These are phyloP conservation scores for Leptographium flavum DNA, from an alignment of 2,329 filamentous ascomycete species.

Conservation along the genomic window DNA sequence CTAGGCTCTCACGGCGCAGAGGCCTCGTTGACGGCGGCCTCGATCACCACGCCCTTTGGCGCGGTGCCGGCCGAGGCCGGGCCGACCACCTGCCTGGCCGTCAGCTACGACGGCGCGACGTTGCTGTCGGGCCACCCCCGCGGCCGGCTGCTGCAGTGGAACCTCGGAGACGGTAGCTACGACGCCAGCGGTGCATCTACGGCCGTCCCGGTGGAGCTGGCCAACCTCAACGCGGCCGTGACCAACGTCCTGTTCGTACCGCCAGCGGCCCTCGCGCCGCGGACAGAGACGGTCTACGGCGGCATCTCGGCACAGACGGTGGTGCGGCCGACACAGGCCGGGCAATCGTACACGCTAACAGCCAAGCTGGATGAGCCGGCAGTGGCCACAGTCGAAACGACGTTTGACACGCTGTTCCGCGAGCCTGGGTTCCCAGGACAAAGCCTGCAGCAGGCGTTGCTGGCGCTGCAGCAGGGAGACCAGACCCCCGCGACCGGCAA, in stretches of 20 bases:
- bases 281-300: conserved; percentile 9
- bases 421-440: conserved; percentile 31
- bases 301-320: conserved; percentile 33
- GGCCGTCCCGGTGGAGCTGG: conserved; percentile 50
- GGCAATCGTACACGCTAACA: conserved; percentile 50
- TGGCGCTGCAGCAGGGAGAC: conserved; percentile 25
- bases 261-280: conserved; percentile 32
- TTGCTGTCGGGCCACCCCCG: conserved; percentile 69
- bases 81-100: conserved; percentile 49
- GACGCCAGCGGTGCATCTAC: conserved; percentile 17
- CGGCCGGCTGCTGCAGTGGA: conserved; percentile 72
- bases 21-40: conserved; percentile 42
- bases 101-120: conserved; percentile 71
- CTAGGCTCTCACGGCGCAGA: conserved; percentile 37
- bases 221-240: conserved; percentile 65
- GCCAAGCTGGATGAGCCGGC: conserved; percentile 42
- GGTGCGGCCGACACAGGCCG: conserved; percentile 65
- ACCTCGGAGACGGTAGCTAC: conserved; percentile 40
- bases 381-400: conserved; percentile 1
- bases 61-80: conserved; percentile 50
- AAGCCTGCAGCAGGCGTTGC: conserved; percentile 34
- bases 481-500: background rate
- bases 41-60: conserved; percentile 38
- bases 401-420: conserved; percentile 29
- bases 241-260: conserved; percentile 67